Conservation (phyloP, 805 yeast genomes). For the Candida sphagnicola region DNA sequence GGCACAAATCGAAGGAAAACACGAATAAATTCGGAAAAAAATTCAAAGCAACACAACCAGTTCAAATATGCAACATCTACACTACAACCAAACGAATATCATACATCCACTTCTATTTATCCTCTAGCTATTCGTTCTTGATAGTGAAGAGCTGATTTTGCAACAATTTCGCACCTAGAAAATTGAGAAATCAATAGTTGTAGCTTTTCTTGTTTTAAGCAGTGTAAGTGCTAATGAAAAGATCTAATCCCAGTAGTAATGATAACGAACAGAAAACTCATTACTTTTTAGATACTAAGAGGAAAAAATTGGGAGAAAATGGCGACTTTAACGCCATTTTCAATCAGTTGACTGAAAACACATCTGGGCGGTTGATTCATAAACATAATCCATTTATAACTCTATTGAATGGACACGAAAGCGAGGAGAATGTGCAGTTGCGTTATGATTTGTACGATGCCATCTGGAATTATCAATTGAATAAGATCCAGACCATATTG, state of each 20-base stretch:
- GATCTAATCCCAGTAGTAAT: background rate
- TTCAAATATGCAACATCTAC: too few relatives aligned
- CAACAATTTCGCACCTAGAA: background rate
- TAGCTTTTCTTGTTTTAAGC: background rate
- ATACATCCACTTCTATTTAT: background rate
- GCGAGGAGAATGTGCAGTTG: constrained; percentile 13
- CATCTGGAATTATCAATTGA: constrained; percentile 27
- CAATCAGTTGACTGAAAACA: constrained; percentile 3
- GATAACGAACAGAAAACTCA: constrained; percentile 29
- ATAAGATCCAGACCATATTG: constrained; percentile 24
- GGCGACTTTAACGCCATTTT: background rate
- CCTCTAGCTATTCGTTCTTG: background rate
- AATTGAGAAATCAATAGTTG: background rate
- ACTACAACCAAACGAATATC: too few relatives aligned
- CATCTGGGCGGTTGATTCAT: background rate
- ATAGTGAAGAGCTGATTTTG: background rate
- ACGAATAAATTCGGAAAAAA: too few relatives aligned
- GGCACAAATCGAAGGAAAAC: too few relatives aligned
- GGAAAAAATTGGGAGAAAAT: background rate
- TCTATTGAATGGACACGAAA: constrained; percentile 22
- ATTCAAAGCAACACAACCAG: too few relatives aligned
- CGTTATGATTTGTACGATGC: constrained; percentile 20
- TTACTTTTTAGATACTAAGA: constrained; percentile 19
- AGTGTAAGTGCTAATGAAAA: too few relatives aligned
- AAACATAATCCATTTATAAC: constrained; percentile 18